Evolutionary conservation across 768 basidiomycete species (phyloP).

Genomic region (Lyophyllum shimeji): DNA sequence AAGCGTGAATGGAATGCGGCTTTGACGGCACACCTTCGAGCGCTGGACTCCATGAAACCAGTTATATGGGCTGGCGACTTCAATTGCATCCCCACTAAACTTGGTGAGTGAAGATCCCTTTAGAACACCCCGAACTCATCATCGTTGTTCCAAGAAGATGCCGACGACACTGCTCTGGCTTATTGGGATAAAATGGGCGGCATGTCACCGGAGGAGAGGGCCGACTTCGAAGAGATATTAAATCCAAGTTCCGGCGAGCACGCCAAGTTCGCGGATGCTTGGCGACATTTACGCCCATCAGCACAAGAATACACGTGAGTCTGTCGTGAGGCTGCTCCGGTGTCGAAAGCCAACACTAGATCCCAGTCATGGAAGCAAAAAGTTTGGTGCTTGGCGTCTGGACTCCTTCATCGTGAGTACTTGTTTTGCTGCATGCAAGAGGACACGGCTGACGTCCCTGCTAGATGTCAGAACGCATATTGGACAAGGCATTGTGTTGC

Average conservation of each 20-base stretch:
- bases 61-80: constrained; percentile 6
- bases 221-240: not conserved
- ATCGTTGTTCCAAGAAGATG: not conserved
- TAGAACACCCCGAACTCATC: not conserved
- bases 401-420: constrained; percentile 1
- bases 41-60: not conserved
- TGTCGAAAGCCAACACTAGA: not conserved
- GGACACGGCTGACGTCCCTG: too few relatives aligned
- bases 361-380: not conserved
- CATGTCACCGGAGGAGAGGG: not conserved
- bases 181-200: constrained; percentile 1
- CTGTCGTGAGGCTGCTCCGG: not conserved
- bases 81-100: not conserved
- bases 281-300: not conserved
- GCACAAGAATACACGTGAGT: constrained; percentile 5
- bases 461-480: constrained; percentile 1
- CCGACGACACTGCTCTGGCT: not conserved
- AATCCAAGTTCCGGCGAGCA: not conserved
- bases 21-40: not conserved
- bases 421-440: not conserved
- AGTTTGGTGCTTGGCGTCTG: constrained; percentile 4
- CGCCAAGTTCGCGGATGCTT: not conserved
- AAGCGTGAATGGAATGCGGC: constrained; percentile 2
- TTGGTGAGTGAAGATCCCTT: not conserved
- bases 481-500: not conserved